These are phyloP conservation scores for Colletotrichum neosansevieriae DNA, from an alignment of 2,329 filamentous ascomycete species.

Conservation along the genomic window DNA sequence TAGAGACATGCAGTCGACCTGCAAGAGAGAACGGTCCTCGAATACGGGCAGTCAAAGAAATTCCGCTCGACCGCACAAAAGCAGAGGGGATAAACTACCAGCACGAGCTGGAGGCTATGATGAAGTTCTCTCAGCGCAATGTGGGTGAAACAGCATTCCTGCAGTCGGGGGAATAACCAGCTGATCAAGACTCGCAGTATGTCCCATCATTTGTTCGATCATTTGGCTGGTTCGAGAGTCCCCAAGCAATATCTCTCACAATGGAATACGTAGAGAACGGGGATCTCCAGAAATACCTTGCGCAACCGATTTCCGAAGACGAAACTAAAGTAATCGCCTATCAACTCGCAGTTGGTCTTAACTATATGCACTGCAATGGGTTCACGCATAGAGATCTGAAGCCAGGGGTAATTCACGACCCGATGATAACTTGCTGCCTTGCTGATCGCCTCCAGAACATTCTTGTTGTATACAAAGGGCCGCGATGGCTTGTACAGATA, in stretches of 20 bases:
- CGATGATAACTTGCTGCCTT: too few relatives aligned
- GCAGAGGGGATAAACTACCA: neutral
- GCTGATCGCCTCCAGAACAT: neutral
- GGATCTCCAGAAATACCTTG: neutral
- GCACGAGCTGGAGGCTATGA: neutral
- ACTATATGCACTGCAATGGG: neutral
- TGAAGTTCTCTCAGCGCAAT: neutral
- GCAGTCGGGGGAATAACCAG: too few relatives aligned
- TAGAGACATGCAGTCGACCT: neutral
- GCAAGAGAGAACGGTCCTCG: neutral
- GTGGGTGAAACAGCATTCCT: too few relatives aligned
- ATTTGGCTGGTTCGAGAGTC: slow-evolving; percentile 3
- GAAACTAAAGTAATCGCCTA: neutral
- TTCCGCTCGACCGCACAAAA: neutral
- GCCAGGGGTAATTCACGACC: neutral
- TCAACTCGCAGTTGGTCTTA: neutral
- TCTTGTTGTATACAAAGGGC: neutral
- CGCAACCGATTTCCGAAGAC: neutral
- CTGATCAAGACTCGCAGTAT: neutral
- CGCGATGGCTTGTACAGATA: slow-evolving; percentile 9
- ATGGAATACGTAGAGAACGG: neutral
- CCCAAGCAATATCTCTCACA: neutral
- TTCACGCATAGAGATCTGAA: slow-evolving; percentile 6
- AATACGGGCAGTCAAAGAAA: slow-evolving; percentile 1
- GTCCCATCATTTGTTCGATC: neutral